Conservation (phyloP, 768 basidiomycete species). For the Floccularia luteovirens region DNA sequence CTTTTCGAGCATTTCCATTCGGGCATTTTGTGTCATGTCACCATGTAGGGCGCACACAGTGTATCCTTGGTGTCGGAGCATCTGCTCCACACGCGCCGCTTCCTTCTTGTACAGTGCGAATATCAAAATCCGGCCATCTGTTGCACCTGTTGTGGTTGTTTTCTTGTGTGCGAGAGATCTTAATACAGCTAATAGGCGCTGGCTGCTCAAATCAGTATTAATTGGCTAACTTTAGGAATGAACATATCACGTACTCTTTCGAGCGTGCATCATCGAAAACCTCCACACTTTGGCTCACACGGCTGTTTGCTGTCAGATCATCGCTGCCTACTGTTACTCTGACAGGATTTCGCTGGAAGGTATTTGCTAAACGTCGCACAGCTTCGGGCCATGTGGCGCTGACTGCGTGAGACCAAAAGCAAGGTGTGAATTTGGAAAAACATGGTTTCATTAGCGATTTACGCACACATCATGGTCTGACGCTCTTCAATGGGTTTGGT, state of each 20-base stretch:
- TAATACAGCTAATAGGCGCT: constrained; percentile 52
- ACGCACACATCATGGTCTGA: constrained; percentile 93
- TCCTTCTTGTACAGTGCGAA: constrained; percentile 99
- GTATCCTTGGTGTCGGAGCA: constrained; percentile 67
- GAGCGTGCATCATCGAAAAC: constrained; percentile 80
- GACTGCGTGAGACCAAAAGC: constrained; percentile 39
- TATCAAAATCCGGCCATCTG: constrained; percentile 71
- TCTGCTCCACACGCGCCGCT: constrained; percentile 81
- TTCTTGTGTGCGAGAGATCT: constrained; percentile 54
- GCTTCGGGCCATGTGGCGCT: constrained; percentile 98
- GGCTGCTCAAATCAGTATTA: constrained; percentile 25
- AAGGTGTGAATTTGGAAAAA: constrained; percentile 2
- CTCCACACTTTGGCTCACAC: constrained; percentile 89
- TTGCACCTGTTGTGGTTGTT: constrained; percentile 36
- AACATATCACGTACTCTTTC: constrained; percentile 64
- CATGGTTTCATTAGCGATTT: background rate
- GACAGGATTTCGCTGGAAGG: constrained; percentile 81
- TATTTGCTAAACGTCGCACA: constrained; percentile 79
- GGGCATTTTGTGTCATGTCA: constrained; percentile 79
- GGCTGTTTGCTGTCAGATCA: constrained; percentile 88
- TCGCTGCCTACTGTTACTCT: constrained; percentile 94
- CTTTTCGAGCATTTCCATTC: constrained; percentile 78
- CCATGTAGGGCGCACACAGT: constrained; percentile 81
- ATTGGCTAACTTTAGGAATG: background rate
- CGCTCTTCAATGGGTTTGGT: constrained; percentile 62